phyloP scores from a whole-genome alignment of 2,329 filamentous ascomycete genomes.

The Penicillium sp. region DNA sequence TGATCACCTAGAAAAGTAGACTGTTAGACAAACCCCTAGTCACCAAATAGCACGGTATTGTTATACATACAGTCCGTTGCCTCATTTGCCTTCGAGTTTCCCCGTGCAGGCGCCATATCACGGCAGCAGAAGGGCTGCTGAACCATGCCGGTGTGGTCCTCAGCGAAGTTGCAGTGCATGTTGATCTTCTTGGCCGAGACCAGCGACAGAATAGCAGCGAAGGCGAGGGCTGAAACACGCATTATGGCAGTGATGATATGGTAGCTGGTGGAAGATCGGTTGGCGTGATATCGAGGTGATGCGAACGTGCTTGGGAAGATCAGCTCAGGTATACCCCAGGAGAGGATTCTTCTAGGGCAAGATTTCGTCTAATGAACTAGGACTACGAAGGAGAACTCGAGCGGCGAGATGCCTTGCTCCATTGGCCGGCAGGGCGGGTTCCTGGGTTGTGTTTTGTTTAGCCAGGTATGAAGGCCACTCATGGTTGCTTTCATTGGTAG shows the following conservation, averaged over 20 bases:
- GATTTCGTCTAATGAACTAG: not conserved
- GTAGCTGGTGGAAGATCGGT: not conserved
- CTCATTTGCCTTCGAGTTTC: slow-evolving; percentile 24
- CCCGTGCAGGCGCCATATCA: slow-evolving; percentile 17
- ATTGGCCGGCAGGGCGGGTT: slow-evolving; percentile 10
- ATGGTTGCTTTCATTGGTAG: slow-evolving; percentile 14
- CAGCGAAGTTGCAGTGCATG: slow-evolving; percentile 30
- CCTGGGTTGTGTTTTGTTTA: slow-evolving; percentile 3
- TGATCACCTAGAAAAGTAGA: slow-evolving; percentile 14
- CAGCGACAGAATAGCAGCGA: slow-evolving; percentile 19
- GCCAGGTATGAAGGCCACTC: slow-evolving; percentile 10
- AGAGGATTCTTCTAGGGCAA: slow-evolving; percentile 1
- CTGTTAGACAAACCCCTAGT: slow-evolving; percentile 11
- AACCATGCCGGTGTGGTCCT: slow-evolving; percentile 28
- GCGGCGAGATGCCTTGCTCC: slow-evolving; percentile 14
- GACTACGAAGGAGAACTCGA: slow-evolving; percentile 13
- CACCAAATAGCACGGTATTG: not conserved
- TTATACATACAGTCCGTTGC: slow-evolving; percentile 27
- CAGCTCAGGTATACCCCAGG: slow-evolving; percentile 11
- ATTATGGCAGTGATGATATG: slow-evolving; percentile 12
- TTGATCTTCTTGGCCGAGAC: slow-evolving; percentile 24
- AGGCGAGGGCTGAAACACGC: slow-evolving; percentile 19
- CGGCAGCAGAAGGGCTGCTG: slow-evolving; percentile 35
- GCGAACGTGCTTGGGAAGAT: not conserved
- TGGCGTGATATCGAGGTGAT: not conserved